Evolutionary conservation across 306 rosid species (phyloP).

Genomic region (Dryas drummondii): DNA sequence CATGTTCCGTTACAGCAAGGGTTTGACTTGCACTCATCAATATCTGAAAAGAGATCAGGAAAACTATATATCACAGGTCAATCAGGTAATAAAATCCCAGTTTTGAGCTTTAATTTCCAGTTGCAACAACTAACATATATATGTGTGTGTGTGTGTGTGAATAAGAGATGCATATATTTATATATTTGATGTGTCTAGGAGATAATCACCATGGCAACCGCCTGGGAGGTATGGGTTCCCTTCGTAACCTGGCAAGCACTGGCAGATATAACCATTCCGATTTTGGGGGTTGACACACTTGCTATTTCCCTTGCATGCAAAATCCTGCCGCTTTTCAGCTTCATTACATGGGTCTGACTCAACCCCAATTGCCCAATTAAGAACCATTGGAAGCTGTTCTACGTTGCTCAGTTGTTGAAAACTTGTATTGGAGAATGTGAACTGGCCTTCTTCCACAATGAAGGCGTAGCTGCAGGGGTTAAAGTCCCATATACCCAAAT

Average conservation of each 20-base stretch:
- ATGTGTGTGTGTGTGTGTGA: too few species aligned
- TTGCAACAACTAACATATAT: too few species aligned
- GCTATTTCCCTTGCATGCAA: background rate
- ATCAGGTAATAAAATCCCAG: too few species aligned
- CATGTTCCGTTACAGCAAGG: constrained; percentile 5
- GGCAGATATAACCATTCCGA: constrained; percentile 3
- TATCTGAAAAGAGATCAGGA: constrained; percentile 21
- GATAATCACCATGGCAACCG: constrained; percentile 23
- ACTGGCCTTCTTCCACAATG: background rate
- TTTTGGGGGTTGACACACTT: background rate
- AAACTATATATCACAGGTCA: too few species aligned
- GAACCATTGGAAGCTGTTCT: background rate
- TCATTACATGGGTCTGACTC: background rate
- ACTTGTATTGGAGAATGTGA: background rate
- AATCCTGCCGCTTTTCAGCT: too few species aligned
- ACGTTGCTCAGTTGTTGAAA: background rate
- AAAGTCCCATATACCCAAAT: too few species aligned
- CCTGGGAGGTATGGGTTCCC: constrained; percentile 24
- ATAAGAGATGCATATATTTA: too few species aligned
- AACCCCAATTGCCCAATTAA: constrained; percentile 1
- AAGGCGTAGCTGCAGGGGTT: constrained; percentile 10
- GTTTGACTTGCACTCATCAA: constrained; percentile 32
- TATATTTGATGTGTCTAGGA: too few species aligned
- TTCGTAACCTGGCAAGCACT: background rate
- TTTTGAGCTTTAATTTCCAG: too few species aligned